Conservation (phyloP, 140 eudicot species). For the Artemisia princeps region DNA sequence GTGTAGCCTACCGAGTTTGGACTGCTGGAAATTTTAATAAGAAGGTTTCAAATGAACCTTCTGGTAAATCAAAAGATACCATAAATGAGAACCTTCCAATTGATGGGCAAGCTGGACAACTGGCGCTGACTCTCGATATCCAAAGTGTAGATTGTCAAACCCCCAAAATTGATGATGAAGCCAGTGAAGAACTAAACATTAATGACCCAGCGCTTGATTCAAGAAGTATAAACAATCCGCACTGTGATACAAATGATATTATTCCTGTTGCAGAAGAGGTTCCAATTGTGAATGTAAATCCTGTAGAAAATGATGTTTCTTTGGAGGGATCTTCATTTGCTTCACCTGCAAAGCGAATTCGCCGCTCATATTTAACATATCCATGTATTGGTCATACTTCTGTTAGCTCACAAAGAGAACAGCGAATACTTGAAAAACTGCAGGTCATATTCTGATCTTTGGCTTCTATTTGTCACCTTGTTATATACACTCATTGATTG, state of each 20-base stretch:
- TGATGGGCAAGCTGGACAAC: slow-evolving; percentile 24
- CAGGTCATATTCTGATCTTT: slow-evolving; percentile 33
- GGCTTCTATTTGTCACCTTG: not conserved
- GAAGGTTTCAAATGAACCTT: slow-evolving; percentile 25
- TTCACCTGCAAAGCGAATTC: slow-evolving; percentile 29
- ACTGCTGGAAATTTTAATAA: slow-evolving; percentile 50
- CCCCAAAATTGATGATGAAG: slow-evolving; percentile 25
- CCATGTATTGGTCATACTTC: slow-evolving; percentile 51
- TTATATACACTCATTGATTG: no score
- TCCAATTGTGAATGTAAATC: slow-evolving; percentile 21
- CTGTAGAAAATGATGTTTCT: slow-evolving; percentile 20
- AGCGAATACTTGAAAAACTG: slow-evolving; percentile 55
- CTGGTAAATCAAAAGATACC: slow-evolving; percentile 22
- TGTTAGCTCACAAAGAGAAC: slow-evolving; percentile 59
- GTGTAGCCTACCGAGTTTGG: slow-evolving; percentile 65
- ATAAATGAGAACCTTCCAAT: slow-evolving; percentile 19
- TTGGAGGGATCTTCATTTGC: slow-evolving; percentile 27
- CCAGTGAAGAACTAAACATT: slow-evolving; percentile 21
- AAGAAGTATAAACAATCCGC: slow-evolving; percentile 17
- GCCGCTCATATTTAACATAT: slow-evolving; percentile 44
- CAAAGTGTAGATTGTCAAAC: slow-evolving; percentile 28
- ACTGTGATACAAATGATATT: slow-evolving; percentile 18
- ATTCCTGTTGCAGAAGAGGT: slow-evolving; percentile 26
- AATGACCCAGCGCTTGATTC: slow-evolving; percentile 17
- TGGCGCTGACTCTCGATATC: slow-evolving; percentile 25